These are phyloP conservation scores for Helminthosporium solani DNA, from an alignment of 2,329 filamentous ascomycete genomes.

Conservation along the genomic window DNA sequence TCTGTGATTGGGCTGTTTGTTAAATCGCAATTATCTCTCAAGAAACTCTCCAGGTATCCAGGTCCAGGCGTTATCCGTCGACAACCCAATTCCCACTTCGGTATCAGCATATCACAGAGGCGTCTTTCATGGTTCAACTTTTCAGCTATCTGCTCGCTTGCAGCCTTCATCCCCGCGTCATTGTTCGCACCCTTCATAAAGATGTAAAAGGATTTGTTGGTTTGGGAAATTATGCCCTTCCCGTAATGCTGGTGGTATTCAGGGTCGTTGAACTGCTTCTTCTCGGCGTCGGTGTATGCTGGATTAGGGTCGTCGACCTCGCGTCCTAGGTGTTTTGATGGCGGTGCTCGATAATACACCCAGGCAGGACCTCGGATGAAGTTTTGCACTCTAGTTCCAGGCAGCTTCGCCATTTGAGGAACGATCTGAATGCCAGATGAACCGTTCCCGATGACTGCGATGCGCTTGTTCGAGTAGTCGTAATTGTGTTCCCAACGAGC, in stretches of 20 bases:
- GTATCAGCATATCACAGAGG: constrained; percentile 45
- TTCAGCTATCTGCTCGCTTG: constrained; percentile 44
- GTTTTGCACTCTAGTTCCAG: constrained; percentile 52
- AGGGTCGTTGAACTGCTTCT: too few species aligned
- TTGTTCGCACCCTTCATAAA: too few species aligned
- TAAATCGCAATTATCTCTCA: constrained; percentile 45
- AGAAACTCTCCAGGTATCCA: constrained; percentile 44
- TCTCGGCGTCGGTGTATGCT: too few species aligned
- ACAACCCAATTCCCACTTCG: constrained; percentile 40
- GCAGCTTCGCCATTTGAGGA: constrained; percentile 59
- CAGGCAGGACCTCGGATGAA: constrained; percentile 63
- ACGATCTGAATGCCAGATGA: constrained; percentile 64
- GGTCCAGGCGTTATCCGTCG: constrained; percentile 38
- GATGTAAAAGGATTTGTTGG: too few species aligned
- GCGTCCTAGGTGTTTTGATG: constrained; percentile 57
- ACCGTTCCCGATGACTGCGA: constrained; percentile 65
- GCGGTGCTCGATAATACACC: too few species aligned
- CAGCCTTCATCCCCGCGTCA: too few species aligned
- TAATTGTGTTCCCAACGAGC: constrained; percentile 40
- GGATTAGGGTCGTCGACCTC: too few species aligned
- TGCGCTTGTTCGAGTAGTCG: constrained; percentile 58
- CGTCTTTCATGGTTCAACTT: constrained; percentile 44
- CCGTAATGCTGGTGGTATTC: too few species aligned
- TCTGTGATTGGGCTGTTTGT: constrained; percentile 43
- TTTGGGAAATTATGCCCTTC: too few species aligned